Evolutionary conservation across 371 early-diverging fungal genomes (phyloP).

Genomic region (Batkoa obscura): DNA sequence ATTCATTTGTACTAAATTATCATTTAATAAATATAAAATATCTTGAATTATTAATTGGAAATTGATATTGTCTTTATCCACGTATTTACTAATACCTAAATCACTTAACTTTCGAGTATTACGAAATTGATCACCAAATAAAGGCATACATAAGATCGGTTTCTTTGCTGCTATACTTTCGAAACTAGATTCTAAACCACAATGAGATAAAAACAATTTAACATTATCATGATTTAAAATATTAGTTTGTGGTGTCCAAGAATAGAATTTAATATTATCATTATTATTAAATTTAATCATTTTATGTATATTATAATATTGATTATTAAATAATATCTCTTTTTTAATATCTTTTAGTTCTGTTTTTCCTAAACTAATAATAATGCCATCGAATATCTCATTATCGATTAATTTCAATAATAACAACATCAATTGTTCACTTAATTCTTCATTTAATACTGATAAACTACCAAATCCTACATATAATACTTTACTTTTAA

Average conservation of each 20-base stretch:
- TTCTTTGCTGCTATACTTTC: background rate
- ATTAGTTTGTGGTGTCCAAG: constrained; percentile 1
- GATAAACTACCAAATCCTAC: background rate
- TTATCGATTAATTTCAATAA: background rate
- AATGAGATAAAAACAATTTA: constrained; percentile 4
- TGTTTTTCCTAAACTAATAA: constrained; percentile 1
- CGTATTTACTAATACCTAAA: background rate
- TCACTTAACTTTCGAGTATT: background rate
- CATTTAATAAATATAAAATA: no score
- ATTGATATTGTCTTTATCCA: no score
- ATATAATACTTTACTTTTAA: background rate
- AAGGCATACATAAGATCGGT: constrained; percentile 5
- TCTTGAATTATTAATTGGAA: no score
- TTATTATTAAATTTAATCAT: no score
- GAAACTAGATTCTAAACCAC: constrained; percentile 2
- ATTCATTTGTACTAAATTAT: no score
- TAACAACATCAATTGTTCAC: background rate
- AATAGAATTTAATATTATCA: background rate
- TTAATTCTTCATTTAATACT: background rate
- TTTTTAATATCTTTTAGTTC: background rate
- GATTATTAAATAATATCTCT: no score
- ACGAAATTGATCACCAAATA: constrained; percentile 3
- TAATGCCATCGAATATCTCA: constrained; percentile 4
- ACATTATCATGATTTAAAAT: constrained; percentile 3
- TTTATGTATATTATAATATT: no score